phyloP scores from a whole-genome alignment of 345 rosid genomes.

The thale cress (Arabidopsis thaliana) region TAIR10.1 NC_003074.8:16733001-16733500 shows the following conservation, averaged over 20 bases:
- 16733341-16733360: slow-evolving; percentile 40
- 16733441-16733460: slow-evolving; percentile 68
- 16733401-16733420: slow-evolving; percentile 51
- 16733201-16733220: slow-evolving; percentile 50
- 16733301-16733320: slow-evolving; percentile 70
- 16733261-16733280: slow-evolving; percentile 58
- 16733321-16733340: slow-evolving; percentile 61
- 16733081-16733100: slow-evolving; percentile 67
- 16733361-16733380: slow-evolving; percentile 39
- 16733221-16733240: slow-evolving; percentile 62
- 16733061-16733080: slow-evolving; percentile 90
- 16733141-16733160: slow-evolving; percentile 50
- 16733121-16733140: slow-evolving; percentile 52
- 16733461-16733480: slow-evolving; percentile 65
- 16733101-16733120: slow-evolving; percentile 71
- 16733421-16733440: slow-evolving; percentile 67
- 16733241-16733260: slow-evolving; percentile 56
- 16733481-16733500: slow-evolving; percentile 75
- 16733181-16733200: slow-evolving; percentile 56
- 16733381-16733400: slow-evolving; percentile 56
- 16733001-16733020: not conserved
- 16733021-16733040: too few species aligned
- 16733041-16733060: not conserved
- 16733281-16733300: slow-evolving; percentile 69
- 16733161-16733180: slow-evolving; percentile 52